phyloP scores from a whole-genome alignment of 2,329 filamentous ascomycete species.

The Colletotrichum brevisporum region DNA sequence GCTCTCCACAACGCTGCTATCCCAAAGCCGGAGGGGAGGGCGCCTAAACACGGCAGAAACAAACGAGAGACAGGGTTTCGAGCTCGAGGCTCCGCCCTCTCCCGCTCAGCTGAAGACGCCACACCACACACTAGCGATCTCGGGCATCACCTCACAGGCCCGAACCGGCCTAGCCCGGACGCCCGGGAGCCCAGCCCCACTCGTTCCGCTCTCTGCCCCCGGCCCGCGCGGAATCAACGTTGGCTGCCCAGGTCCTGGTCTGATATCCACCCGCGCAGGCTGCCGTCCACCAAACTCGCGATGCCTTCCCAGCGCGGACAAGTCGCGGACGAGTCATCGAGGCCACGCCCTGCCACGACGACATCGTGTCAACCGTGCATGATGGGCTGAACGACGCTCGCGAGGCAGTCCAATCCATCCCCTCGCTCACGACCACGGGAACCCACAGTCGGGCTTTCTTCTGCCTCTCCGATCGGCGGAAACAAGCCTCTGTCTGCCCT shows the following conservation, averaged over 20 bases:
- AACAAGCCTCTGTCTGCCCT: slow-evolving; percentile 20
- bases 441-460: slow-evolving; percentile 28
- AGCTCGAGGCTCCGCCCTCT: slow-evolving; percentile 13
- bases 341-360: neutral
- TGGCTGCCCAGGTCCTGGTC: neutral
- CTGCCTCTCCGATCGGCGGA: neutral
- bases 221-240: slow-evolving; percentile 35
- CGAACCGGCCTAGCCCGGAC: slow-evolving; percentile 36
- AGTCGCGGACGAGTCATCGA: slow-evolving; percentile 2
- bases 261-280: slow-evolving; percentile 9
- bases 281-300: neutral
- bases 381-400: slow-evolving; percentile 27
- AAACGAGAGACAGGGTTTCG: slow-evolving; percentile 16
- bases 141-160: slow-evolving; percentile 14
- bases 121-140: slow-evolving; percentile 23
- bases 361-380: too few species aligned
- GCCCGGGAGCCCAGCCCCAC: slow-evolving; percentile 8
- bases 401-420: neutral
- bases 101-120: slow-evolving; percentile 34
- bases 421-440: neutral
- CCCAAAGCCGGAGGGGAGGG: neutral
- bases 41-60: neutral
- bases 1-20: neutral
- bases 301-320: neutral
- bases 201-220: slow-evolving; percentile 33